These are phyloP conservation scores for Suillus tomentosus DNA, from an alignment of 768 basidiomycete genomes.

Conservation along the genomic window DNA sequence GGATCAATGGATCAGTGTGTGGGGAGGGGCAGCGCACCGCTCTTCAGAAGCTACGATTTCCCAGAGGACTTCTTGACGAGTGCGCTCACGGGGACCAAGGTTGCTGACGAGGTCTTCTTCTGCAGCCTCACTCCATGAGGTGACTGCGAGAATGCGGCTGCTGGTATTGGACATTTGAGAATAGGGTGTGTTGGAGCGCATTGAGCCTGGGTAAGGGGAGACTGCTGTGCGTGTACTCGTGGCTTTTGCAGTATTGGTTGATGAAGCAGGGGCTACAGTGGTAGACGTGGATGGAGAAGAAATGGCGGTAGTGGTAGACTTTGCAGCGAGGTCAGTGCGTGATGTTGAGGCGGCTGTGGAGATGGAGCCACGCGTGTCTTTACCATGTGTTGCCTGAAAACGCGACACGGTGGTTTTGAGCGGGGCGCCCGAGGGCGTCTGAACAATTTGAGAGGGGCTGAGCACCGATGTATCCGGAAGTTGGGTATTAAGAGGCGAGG, in stretches of 20 bases:
- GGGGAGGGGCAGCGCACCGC: conserved; percentile 51
- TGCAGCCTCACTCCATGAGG: conserved; percentile 92
- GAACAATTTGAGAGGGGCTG: conserved; percentile 28
- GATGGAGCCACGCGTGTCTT: conserved; percentile 66
- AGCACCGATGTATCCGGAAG: conserved; percentile 49
- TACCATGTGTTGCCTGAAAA: conserved; percentile 73
- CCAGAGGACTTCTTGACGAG: conserved; percentile 94
- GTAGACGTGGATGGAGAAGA: conserved; percentile 58
- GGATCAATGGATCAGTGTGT: conserved; percentile 6
- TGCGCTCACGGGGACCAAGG: conserved; percentile 90
- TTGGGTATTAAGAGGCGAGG: conserved; percentile 45
- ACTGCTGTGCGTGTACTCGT: conserved; percentile 66
- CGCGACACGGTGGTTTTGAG: conserved; percentile 73
- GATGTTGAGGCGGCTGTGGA: conserved; percentile 62
- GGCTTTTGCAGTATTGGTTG: conserved; percentile 53
- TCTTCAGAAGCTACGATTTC: conserved; percentile 97
- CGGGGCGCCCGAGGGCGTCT: conserved; percentile 32
- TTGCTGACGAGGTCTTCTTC: conserved; percentile 94
- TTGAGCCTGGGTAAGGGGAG: conserved; percentile 66
- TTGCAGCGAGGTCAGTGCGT: conserved; percentile 59
- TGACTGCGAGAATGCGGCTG: conserved; percentile 72
- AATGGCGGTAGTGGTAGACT: conserved; percentile 49
- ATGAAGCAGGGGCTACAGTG: conserved; percentile 57
- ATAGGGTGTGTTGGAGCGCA: conserved; percentile 82
- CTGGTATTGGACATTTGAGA: conserved; percentile 74